Percentiles rank a stretch among this genome's conserved stretches.
Evolutionary conservation across 2,329 filamentous ascomycete species (phyloP).

Genomic region (Diplodia corticola): DNA sequence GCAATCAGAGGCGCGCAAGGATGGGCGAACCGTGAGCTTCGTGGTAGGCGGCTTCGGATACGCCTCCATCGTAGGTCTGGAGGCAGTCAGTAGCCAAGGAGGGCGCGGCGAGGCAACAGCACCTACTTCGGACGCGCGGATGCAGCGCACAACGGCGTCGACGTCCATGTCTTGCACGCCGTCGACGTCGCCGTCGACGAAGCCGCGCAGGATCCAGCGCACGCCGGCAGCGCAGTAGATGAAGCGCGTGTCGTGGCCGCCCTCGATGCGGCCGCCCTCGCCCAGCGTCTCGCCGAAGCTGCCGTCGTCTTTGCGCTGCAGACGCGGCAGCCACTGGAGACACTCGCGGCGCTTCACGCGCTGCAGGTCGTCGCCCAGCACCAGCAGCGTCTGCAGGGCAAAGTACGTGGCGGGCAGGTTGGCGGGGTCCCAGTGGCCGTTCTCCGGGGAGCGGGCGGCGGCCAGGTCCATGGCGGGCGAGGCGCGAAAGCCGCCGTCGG

Average conservation of each 20-base stretch:
- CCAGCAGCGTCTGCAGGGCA: conserved; percentile 72
- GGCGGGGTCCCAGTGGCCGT: conserved; percentile 67
- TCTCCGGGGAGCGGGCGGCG: conserved; percentile 35
- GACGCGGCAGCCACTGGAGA: conserved; percentile 68
- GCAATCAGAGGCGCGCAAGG: not conserved
- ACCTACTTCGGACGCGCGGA: conserved; percentile 59
- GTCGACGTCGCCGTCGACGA: conserved; percentile 53
- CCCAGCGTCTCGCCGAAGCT: conserved; percentile 85
- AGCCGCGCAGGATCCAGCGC: conserved; percentile 76
- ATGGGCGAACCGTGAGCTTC: conserved; percentile 72
- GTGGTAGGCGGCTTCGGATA: conserved; percentile 73
- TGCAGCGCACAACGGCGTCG: conserved; percentile 66
- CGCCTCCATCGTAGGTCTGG: conserved; percentile 77
- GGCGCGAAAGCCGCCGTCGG: conserved; percentile 83
- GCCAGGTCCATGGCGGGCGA: conserved; percentile 68
- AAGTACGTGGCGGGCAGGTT: conserved; percentile 90
- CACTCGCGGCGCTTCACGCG: conserved; percentile 68
- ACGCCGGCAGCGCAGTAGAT: conserved; percentile 82
- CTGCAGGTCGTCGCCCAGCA: conserved; percentile 60
- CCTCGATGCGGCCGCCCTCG: conserved; percentile 62
- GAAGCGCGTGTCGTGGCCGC: conserved; percentile 82
- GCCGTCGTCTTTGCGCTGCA: conserved; percentile 76
- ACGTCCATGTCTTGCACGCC: conserved; percentile 74
- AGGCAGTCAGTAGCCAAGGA: conserved; percentile 29
- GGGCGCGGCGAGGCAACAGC: conserved; percentile 24